Base-by-base conservation (phyloP, 768 basidiomycete genomes). In the Trametes cubensis region DNA sequence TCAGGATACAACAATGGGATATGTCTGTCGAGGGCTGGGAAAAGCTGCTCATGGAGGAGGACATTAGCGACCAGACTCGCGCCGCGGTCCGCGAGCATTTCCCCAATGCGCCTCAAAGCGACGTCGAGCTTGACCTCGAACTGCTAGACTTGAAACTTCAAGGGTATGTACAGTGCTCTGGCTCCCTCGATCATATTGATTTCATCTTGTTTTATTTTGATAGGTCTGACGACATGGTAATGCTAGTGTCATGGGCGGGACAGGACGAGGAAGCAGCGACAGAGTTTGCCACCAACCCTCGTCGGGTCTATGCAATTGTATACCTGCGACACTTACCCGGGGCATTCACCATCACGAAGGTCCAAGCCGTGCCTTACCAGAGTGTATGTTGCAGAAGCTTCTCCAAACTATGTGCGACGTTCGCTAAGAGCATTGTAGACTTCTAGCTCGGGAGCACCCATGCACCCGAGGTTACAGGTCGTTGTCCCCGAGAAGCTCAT, bases 331-430 rank as follows among this genome's bases (percentile, higher is more conserved):
- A 75, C 55, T 64, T 71, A 23, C 74, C 76, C 5, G 79, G 79
- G 13, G 64, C 66, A 2, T 82, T 86, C 71, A 69, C 72, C 25
- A 79, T 87, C 15, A 73, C 81, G 38, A 77, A 76, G 18, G 75
- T 89, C 40, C 81, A 77, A 44, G 78, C 77, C 38, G 85, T 93
- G 13, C 91, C 91, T 7, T 92, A 92, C 69, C 87, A 92, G 72
- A 86, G 85, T 60, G 90, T 92, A 66, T 68, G 86, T 76, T 0
- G 55, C 14, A 15, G 41, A 14, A 15, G 40, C 3, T 13, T n/a
- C n/a, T 18, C 21, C 17, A n/a, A 21, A 14, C n/a, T 34, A 34
- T 21, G 34, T 18, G 46, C 21, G 17, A 6, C 23, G 7, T 11
- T 20, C 45, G 34, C 20, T 14, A 28, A 34, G 49, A 3, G 56